These are phyloP conservation scores for Obelidium mucronatum DNA, from an alignment of 192 early-diverging fungal species.

Conservation along the genomic window DNA sequence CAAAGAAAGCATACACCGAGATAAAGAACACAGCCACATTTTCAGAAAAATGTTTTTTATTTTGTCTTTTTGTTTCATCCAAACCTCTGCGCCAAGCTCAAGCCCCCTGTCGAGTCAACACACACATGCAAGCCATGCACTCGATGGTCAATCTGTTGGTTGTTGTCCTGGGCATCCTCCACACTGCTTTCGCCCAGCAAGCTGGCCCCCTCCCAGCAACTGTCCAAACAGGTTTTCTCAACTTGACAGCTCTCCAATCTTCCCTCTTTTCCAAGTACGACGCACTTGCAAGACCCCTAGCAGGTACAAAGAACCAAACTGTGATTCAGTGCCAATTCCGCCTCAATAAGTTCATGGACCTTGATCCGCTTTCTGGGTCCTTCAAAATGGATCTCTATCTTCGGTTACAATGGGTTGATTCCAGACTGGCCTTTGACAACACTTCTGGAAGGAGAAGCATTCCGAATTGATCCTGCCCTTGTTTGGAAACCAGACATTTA, in stretches of 20 bases:
- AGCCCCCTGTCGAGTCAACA: slow-evolving; percentile 34
- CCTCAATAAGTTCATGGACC: slow-evolving; percentile 20
- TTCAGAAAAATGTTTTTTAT: slow-evolving; percentile 39
- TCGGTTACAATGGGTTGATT: slow-evolving; percentile 30
- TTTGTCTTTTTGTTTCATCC: slow-evolving; percentile 39
- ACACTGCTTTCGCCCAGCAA: background rate
- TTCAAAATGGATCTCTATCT: slow-evolving; percentile 38
- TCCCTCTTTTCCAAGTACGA: slow-evolving; percentile 13
- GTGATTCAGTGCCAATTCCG: slow-evolving; percentile 25
- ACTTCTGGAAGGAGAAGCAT: slow-evolving; percentile 20
- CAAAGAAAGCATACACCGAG: slow-evolving; percentile 34
- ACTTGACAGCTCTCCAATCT: slow-evolving; percentile 7
- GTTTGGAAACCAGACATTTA: slow-evolving; percentile 38
- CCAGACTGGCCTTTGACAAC: slow-evolving; percentile 24
- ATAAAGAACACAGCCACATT: background rate
- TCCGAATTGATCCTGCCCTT: slow-evolving; percentile 13
- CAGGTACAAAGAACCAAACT: background rate
- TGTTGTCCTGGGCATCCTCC: background rate
- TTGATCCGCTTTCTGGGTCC: slow-evolving; percentile 17
- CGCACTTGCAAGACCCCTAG: background rate
- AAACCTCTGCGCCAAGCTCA: slow-evolving; percentile 45
- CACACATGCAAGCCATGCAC: slow-evolving; percentile 43
- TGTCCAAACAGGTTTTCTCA: background rate
- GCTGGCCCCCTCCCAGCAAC: background rate
- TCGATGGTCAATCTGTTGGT: slow-evolving; percentile 28